phyloP scores from a whole-genome alignment of 768 basidiomycete genomes.

The Gelatoporia subvermispora region DNA sequence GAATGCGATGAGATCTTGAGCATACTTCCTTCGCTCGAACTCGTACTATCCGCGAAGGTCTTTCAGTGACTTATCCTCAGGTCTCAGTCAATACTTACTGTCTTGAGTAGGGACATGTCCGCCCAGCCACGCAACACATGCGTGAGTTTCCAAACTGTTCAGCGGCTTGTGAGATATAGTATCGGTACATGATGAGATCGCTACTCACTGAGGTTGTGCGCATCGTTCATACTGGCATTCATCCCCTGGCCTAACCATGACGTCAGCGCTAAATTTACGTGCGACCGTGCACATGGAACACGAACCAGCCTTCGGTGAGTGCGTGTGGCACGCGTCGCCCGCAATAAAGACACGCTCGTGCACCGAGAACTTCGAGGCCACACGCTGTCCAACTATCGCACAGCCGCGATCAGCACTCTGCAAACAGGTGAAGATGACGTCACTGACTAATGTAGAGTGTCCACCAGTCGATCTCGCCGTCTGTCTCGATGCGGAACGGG shows the following conservation, averaged over 20 bases:
- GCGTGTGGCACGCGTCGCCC: constrained; percentile 49
- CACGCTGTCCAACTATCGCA: constrained; percentile 47
- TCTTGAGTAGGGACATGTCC: constrained; percentile 39
- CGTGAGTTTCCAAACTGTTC: constrained; percentile 47
- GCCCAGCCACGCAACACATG: constrained; percentile 46
- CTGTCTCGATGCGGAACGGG: constrained; percentile 33
- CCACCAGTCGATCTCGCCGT: constrained; percentile 41
- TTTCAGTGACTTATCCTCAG: too few relatives aligned
- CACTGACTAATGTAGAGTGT: constrained; percentile 43
- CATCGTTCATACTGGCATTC: constrained; percentile 52
- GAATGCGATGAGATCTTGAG: constrained; percentile 49
- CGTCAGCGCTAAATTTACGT: not conserved
- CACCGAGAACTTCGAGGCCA: constrained; percentile 45
- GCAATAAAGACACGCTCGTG: constrained; percentile 51
- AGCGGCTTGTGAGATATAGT: not conserved
- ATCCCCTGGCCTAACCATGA: constrained; percentile 36
- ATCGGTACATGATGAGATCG: not conserved
- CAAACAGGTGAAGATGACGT: not conserved
- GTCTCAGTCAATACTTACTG: constrained; percentile 27
- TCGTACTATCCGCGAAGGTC: constrained; percentile 36
- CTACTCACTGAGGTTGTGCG: constrained; percentile 43
- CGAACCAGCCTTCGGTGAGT: constrained; percentile 38
- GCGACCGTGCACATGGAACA: constrained; percentile 7
- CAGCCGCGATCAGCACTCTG: not conserved
- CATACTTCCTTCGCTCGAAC: constrained; percentile 47